Percentiles rank a stretch among this genome's conserved stretches.
These are phyloP conservation scores for Tetrahymena thermophila DNA, from an alignment of 73 alveolate genomes.

Conservation along the genomic window DNA sequence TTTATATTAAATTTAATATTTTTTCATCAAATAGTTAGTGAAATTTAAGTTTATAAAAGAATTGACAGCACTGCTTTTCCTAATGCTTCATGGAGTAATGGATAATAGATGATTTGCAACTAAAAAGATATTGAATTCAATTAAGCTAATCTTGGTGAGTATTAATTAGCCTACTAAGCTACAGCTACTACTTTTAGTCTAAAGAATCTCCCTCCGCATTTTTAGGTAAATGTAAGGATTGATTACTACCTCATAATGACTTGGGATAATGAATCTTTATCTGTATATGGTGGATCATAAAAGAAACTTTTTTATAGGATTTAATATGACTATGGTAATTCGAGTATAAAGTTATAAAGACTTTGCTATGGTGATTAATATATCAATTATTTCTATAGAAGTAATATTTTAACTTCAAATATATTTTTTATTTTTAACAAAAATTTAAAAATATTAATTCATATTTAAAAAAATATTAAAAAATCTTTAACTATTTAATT, in stretches of 20 bases:
- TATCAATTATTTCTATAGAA: neutral
- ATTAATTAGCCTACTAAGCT: neutral
- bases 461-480: too few species aligned
- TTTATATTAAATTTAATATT: neutral
- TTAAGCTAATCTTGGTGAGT: neutral
- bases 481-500: too few species aligned
- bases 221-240: neutral
- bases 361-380: neutral
- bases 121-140: neutral
- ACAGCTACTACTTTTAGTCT: neutral
- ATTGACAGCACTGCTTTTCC: neutral
- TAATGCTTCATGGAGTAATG: neutral
- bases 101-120: neutral
- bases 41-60: neutral
- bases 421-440: too few species aligned
- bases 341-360: neutral
- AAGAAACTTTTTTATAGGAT: neutral
- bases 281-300: neutral
- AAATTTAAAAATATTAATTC: too few species aligned
- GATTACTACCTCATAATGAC: neutral
- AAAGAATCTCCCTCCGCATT: neutral
- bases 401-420: neutral
- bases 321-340: neutral
- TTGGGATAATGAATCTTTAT: neutral
- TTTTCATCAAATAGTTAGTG: neutral